A percentile compares a stretch with the other conserved stretches of the same genome.
phyloP scores from a whole-genome alignment of 306 rosid species.

The Aeschynomene evenia region DNA sequence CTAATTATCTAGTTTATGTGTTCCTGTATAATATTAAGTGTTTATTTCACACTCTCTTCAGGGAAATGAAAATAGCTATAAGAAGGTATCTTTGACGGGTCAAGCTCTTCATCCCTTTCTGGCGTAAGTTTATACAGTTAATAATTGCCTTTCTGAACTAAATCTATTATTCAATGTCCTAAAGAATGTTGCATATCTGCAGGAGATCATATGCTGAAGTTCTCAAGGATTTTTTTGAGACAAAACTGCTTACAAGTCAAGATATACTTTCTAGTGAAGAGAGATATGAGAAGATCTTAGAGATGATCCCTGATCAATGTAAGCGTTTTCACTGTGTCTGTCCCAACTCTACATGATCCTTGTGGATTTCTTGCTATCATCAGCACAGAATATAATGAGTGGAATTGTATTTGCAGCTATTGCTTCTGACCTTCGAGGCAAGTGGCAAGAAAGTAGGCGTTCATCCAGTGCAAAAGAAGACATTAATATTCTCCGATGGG shows the following conservation, averaged over 20 bases:
- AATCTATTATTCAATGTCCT: conserved; percentile 30
- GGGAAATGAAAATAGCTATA: conserved; percentile 90
- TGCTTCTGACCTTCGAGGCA: conserved; percentile 81
- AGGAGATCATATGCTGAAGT: conserved; percentile 80
- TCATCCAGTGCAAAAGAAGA: conserved; percentile 64
- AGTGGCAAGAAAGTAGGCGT: conserved; percentile 73
- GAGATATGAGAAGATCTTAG: conserved; percentile 77
- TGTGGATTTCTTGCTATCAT: conserved; percentile 13
- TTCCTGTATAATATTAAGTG: background rate
- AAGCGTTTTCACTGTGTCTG: conserved; percentile 11
- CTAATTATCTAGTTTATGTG: background rate
- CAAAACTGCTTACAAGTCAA: conserved; percentile 61
- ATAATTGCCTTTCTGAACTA: conserved; percentile 24
- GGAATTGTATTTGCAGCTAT: conserved; percentile 62
- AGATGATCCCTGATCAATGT: conserved; percentile 86
- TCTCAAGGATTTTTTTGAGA: conserved; percentile 71
- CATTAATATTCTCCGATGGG: conserved; percentile 75
- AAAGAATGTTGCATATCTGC: conserved; percentile 33
- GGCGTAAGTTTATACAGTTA: conserved; percentile 51
- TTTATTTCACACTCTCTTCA: conserved; percentile 38
- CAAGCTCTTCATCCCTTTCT: conserved; percentile 75
- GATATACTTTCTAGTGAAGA: conserved; percentile 70
- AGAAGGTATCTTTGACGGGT: conserved; percentile 71
- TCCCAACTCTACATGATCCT: background rate
- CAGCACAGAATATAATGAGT: conserved; percentile 16